Evolutionary conservation across 257 asterid genomes (phyloP).

Genomic region (Gynochthodes officinalis): DNA sequence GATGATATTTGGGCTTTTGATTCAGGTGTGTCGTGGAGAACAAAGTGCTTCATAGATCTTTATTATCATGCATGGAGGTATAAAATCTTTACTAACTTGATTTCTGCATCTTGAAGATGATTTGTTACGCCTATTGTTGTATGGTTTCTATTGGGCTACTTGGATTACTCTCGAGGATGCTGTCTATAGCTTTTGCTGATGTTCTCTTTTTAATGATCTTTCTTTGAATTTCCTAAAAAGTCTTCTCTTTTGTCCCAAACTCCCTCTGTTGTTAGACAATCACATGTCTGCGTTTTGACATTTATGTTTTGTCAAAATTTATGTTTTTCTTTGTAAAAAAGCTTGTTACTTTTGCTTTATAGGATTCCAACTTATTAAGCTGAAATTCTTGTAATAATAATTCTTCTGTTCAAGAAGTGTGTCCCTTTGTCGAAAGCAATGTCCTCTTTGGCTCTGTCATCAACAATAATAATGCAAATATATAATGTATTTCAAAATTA

Average conservation of each 20-base stretch:
- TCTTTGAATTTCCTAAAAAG: background rate
- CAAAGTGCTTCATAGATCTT: slow-evolving; percentile 84
- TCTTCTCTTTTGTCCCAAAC: background rate
- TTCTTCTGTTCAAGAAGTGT: background rate
- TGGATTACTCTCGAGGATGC: background rate
- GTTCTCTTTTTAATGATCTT: background rate
- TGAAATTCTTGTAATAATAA: background rate
- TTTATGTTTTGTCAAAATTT: background rate
- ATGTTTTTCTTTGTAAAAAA: background rate
- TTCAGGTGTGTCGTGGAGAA: slow-evolving; percentile 99
- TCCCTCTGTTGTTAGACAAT: background rate
- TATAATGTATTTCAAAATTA: background rate
- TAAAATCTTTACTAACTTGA: slow-evolving; percentile 1
- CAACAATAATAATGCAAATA: background rate
- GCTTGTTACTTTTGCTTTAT: background rate
- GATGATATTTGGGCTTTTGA: slow-evolving; percentile 31
- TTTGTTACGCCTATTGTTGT: no score
- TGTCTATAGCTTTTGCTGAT: background rate
- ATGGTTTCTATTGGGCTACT: background rate
- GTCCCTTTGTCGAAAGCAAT: background rate
- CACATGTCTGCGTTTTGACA: background rate
- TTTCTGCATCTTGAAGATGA: background rate
- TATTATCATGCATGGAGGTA: slow-evolving; percentile 77
- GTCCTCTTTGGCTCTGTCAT: background rate
- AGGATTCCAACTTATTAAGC: background rate